These are phyloP conservation scores for Metarhizium robertsii DNA, from an alignment of 2,329 filamentous ascomycete genomes.

Conservation along the genomic window DNA sequence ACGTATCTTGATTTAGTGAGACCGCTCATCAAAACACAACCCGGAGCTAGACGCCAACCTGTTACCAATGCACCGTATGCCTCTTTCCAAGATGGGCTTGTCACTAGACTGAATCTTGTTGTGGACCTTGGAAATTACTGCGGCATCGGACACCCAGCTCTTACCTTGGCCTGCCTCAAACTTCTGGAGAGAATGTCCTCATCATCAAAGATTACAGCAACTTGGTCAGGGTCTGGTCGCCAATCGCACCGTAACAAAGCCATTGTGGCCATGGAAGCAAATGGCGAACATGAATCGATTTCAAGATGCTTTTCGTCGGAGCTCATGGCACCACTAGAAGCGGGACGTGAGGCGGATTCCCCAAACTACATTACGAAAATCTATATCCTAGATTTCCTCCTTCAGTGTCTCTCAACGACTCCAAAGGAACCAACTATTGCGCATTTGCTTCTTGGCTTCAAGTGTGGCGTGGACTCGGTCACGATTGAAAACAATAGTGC, in stretches of 20 bases:
- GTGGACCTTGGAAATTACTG: constrained; percentile 81
- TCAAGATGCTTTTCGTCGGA: constrained; percentile 62
- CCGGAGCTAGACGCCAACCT: constrained; percentile 45
- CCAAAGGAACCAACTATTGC: constrained; percentile 77
- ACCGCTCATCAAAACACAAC: constrained; percentile 62
- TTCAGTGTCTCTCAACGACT: constrained; percentile 65
- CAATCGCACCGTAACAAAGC: constrained; percentile 69
- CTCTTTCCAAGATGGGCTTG: constrained; percentile 86
- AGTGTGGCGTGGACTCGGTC: constrained; percentile 61
- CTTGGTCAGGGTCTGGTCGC: constrained; percentile 51
- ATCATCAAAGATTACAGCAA: constrained; percentile 69
- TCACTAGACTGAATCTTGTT: constrained; percentile 70
- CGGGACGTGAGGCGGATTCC: constrained; percentile 59
- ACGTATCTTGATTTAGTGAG: constrained; percentile 87
- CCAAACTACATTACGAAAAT: constrained; percentile 74
- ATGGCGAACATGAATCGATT: constrained; percentile 73
- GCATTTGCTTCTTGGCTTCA: constrained; percentile 83
- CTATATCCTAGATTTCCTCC: constrained; percentile 77
- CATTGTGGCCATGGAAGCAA: constrained; percentile 76
- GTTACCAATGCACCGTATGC: constrained; percentile 63
- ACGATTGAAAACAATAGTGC: constrained; percentile 58
- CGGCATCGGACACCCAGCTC: constrained; percentile 68
- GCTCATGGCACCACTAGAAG: constrained; percentile 59
- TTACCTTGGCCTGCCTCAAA: constrained; percentile 72
- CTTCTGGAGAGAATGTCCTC: constrained; percentile 80